Conservation (phyloP, 768 basidiomycete species). For the Collybia sp. region DNA sequence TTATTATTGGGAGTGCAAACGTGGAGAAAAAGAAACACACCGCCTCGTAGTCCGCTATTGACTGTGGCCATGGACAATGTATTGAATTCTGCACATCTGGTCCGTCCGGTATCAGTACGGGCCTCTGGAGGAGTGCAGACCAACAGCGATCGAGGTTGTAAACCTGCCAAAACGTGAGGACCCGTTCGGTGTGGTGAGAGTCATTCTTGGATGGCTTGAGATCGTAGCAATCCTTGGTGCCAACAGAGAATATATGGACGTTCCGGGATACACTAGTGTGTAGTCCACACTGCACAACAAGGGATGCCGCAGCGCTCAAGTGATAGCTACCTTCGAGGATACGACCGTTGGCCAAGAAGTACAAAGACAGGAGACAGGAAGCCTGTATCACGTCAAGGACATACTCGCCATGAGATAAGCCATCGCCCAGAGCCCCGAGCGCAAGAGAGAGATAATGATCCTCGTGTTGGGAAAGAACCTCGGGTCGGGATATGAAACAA, state of each 20-base stretch:
- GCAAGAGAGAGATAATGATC: conserved; percentile 63
- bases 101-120: conserved; percentile 61
- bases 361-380: conserved; percentile 69
- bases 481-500: conserved; percentile 73
- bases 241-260: neutral
- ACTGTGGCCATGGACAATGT: conserved; percentile 74
- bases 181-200: conserved; percentile 64
- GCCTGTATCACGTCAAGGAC: conserved; percentile 72
- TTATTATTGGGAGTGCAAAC: conserved; percentile 2
- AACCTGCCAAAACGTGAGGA: conserved; percentile 80
- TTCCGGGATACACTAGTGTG: conserved; percentile 37
- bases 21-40: conserved; percentile 32
- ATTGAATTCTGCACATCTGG: conserved; percentile 53
- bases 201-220: conserved; percentile 55
- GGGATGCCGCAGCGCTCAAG: conserved; percentile 65
- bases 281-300: conserved; percentile 72
- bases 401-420: conserved; percentile 49
- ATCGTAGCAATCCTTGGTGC: conserved; percentile 31
- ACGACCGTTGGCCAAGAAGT: conserved; percentile 74
- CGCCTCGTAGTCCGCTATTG: conserved; percentile 65
- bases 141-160: conserved; percentile 79
- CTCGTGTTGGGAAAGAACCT: conserved; percentile 66
- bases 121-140: conserved; percentile 70
- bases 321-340: conserved; percentile 78
- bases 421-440: conserved; percentile 59